Base-by-base conservation (phyloP, 352 stramenopile species). In the Globisporangium paroecandrum region DNA sequence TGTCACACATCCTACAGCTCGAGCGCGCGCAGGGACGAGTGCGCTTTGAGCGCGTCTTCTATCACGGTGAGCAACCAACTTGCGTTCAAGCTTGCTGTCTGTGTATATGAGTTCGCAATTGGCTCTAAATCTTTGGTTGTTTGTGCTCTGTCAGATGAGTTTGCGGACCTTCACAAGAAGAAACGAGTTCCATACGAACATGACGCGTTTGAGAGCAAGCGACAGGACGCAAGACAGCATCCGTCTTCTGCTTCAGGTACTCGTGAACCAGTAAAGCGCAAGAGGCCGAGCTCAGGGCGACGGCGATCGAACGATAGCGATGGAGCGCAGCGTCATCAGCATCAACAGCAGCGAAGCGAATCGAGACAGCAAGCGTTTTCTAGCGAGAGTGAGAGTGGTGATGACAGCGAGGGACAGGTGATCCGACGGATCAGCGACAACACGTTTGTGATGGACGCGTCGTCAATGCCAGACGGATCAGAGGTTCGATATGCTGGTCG, bases 1-100 rank as follows among this genome's bases (percentile, higher is more conserved):
- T 79, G 54, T 89, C 81, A 0, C 64, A 68, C 64, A 73, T 90
- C 6, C 64, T 89, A 27, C 60, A 78, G 24, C 64, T 65, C 47
- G 60, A 77, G 38, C 69, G 77, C 3, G 75, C 73, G 7, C 76
- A 78, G 9, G 65, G 69, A 8, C 84, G 86, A 4, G 66, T 77
- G 47, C 66, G 36, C 20, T 73, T 85, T 20, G 67, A 62, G 34
- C 75, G 86, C 27, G 70, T 90, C 0, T 93, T 82, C 63, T 94
- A 94, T 41, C 77, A 93, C 51, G 83, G 85, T 62, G 13, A 20
- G 25, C 20, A 64, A 7, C 13, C 38, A 20, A 18, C 15, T 18
- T 43, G 3, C 32, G 0, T 10, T 4, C 22, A 20, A n/a, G 8
- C 15, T 13, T 51, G 32, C 58, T 41, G 9, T 38, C 7, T 41